Percentiles rank a stretch among this genome's conserved stretches.
Evolutionary conservation across 1,139 yeast genomes (phyloP).

Genomic region (Magnusiomyces paraingens): DNA sequence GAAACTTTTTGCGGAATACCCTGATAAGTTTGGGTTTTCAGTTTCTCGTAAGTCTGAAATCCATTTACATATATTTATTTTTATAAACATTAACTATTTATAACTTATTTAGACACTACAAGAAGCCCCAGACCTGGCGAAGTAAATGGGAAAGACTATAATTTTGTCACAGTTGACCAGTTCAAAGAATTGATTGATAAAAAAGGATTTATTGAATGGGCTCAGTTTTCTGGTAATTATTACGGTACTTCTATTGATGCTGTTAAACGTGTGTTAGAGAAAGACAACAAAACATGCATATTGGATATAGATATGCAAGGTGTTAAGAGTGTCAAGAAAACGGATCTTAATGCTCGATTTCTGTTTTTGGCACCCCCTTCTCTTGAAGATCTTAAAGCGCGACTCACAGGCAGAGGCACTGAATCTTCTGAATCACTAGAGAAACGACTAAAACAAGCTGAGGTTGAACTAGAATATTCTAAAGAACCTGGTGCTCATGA

Average conservation of each 20-base stretch:
- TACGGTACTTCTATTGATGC: slow-evolving; percentile 90
- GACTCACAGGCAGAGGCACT: slow-evolving; percentile 88
- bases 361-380: slow-evolving; percentile 92
- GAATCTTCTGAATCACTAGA: slow-evolving; percentile 79
- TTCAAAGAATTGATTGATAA: slow-evolving; percentile 70
- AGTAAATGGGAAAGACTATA: slow-evolving; percentile 79
- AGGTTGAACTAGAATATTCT: slow-evolving; percentile 82
- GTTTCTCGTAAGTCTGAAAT: slow-evolving; percentile 47
- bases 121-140: slow-evolving; percentile 91
- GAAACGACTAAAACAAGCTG: slow-evolving; percentile 81
- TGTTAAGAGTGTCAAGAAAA: slow-evolving; percentile 79
- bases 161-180: slow-evolving; percentile 71
- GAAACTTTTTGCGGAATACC: slow-evolving; percentile 83
- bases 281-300: slow-evolving; percentile 60
- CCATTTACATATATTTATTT: neutral
- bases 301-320: slow-evolving; percentile 99
- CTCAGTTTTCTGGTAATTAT: slow-evolving; percentile 94
- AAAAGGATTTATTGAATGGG: slow-evolving; percentile 89
- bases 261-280: slow-evolving; percentile 62
- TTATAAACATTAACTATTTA: neutral
- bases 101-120: slow-evolving; percentile 63
- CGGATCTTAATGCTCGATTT: slow-evolving; percentile 76
- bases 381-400: slow-evolving; percentile 60
- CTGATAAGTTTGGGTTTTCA: slow-evolving; percentile 85
- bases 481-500: slow-evolving; percentile 87